Evolutionary conservation across 192 early-diverging fungal species (phyloP).

Genomic region (Thamnidium elegans): DNA sequence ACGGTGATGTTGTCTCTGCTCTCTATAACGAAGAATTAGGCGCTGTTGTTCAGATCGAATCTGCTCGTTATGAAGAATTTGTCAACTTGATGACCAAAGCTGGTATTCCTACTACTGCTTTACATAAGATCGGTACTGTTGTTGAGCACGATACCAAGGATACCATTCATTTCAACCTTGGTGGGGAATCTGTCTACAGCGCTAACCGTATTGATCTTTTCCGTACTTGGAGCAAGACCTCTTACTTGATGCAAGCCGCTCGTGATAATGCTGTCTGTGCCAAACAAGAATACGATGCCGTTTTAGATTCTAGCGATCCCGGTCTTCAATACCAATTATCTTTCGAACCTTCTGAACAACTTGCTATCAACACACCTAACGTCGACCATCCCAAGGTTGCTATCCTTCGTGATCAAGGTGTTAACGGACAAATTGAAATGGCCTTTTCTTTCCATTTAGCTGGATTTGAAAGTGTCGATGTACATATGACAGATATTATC

Average conservation of each 20-base stretch:
- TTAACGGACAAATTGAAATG: conserved; percentile 94
- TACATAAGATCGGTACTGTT: conserved; percentile 62
- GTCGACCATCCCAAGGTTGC: conserved; percentile 75
- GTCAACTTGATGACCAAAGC: conserved; percentile 44
- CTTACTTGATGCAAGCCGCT: conserved; percentile 83
- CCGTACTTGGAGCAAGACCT: conserved; percentile 87
- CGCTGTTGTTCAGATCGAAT: conserved; percentile 87
- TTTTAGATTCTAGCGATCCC: conserved; percentile 69
- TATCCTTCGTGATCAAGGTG: conserved; percentile 96
- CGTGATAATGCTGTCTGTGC: conserved; percentile 91
- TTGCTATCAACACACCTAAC: conserved; percentile 28
- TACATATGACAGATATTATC: conserved; percentile 98
- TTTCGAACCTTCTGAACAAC: conserved; percentile 65
- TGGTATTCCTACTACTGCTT: conserved; percentile 53
- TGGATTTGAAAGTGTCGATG: conserved; percentile 93
- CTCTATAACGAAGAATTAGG: conserved; percentile 98
- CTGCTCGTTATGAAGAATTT: conserved; percentile 52
- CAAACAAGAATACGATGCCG: conserved; percentile 72
- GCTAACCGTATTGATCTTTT: conserved; percentile 66
- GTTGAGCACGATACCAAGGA: conserved; percentile 47
- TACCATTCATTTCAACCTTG: conserved; percentile 49
- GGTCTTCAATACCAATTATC: conserved; percentile 80
- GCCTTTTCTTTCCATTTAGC: conserved; percentile 91
- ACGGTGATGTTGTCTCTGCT: conserved; percentile 50
- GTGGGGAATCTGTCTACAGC: conserved; percentile 49